Evolutionary conservation across 192 early-diverging fungal genomes (phyloP).

Genomic region (Neocallimastix lanati): DNA sequence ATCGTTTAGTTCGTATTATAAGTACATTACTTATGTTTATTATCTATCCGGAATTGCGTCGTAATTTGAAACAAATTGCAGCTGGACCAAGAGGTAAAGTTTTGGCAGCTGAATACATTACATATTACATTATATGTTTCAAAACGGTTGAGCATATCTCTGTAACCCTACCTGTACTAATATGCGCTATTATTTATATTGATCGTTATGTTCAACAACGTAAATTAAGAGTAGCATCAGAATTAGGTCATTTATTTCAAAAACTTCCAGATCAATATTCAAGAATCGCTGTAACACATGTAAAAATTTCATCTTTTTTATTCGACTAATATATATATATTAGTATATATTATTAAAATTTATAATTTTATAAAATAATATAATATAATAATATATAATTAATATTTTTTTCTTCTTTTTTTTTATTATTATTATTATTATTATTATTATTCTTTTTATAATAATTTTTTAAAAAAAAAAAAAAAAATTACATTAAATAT

Average conservation of each 20-base stretch:
- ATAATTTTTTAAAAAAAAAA: no score
- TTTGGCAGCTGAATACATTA: not conserved
- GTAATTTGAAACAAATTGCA: not conserved
- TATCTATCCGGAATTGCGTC: not conserved
- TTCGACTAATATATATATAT: no score
- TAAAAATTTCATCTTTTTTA: no score
- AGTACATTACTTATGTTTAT: not conserved
- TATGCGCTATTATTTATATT: not conserved
- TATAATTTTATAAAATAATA: no score
- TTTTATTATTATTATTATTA: no score
- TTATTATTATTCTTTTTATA: no score
- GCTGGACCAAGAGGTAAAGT: not conserved
- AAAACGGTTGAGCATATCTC: not conserved
- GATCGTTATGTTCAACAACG: not conserved
- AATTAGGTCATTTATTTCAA: not conserved
- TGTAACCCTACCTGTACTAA: not conserved
- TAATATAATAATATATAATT: no score
- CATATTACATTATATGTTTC: not conserved
- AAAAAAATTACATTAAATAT: no score
- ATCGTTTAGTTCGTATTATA: not conserved
- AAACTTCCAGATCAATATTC: not conserved
- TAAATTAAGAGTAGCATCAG: not conserved
- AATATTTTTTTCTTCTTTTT: no score
- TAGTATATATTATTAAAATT: no score
- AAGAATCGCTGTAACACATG: not conserved